Percentiles rank a stretch among this genome's conserved stretches.
Conservation (phyloP, 768 basidiomycete species). For the Pulveroboletus frians region DNA sequence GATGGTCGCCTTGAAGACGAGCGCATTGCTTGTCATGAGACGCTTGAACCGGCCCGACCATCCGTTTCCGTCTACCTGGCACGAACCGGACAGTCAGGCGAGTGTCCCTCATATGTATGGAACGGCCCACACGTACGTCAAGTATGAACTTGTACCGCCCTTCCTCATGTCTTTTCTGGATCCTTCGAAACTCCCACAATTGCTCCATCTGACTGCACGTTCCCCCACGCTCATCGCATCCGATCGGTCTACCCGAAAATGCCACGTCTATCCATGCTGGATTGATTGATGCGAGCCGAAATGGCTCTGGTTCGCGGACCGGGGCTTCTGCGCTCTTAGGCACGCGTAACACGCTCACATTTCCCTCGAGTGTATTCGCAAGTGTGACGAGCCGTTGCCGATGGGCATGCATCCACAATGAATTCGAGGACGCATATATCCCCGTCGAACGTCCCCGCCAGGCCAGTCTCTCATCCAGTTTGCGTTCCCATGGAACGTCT, state of each 20-base stretch:
- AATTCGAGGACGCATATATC: slow-evolving; percentile 36
- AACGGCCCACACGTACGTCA: slow-evolving; percentile 37
- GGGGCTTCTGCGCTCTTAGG: no score
- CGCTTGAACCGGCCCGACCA: no score
- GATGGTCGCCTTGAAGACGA: slow-evolving; percentile 65
- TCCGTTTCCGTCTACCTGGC: slow-evolving; percentile 46
- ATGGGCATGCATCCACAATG: slow-evolving; percentile 8
- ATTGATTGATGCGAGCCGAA: slow-evolving; percentile 38
- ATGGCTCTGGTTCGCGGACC: no score
- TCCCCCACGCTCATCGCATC: no score
- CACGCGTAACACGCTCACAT: no score
- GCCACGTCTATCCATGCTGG: slow-evolving; percentile 29
- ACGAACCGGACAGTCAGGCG: not conserved
- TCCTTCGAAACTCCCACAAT: slow-evolving; percentile 46
- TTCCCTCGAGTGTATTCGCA: no score
- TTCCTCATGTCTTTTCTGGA: slow-evolving; percentile 43
- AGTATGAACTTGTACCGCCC: slow-evolving; percentile 58
- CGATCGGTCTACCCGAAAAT: no score
- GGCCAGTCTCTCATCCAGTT: slow-evolving; percentile 52
- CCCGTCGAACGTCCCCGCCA: slow-evolving; percentile 80
- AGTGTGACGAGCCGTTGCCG: no score
- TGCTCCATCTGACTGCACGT: slow-evolving; percentile 32
- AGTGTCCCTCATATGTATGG: not conserved
- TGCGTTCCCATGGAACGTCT: slow-evolving; percentile 62
- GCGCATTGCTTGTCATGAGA: slow-evolving; percentile 42